phyloP scores from a whole-genome alignment of 352 stramenopile genomes.

The Hyphochytrium catenoides region DNA sequence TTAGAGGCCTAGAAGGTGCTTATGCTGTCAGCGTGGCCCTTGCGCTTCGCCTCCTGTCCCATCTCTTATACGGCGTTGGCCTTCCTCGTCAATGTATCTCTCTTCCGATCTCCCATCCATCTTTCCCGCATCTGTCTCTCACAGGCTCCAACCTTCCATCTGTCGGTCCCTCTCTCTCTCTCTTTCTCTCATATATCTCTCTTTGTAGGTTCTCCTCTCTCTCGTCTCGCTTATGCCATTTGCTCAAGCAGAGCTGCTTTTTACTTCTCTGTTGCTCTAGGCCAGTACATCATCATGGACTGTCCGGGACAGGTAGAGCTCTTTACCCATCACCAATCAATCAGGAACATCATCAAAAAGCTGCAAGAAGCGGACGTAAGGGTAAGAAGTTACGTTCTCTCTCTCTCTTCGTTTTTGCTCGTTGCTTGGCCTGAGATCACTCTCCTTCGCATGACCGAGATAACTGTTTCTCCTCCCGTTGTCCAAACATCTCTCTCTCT shows the following conservation, averaged over 20 bases:
- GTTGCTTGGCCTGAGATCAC: slow-evolving; percentile 1
- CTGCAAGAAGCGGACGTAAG: slow-evolving; percentile 66
- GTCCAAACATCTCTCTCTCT: no score
- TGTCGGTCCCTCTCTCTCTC: background rate
- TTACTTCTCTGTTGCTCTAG: no score
- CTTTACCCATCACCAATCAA: slow-evolving; percentile 93
- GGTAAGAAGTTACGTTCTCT: slow-evolving; percentile 20
- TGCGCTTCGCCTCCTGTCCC: no score
- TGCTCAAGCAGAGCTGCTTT: no score
- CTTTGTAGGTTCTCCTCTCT: no score
- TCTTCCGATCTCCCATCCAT: background rate
- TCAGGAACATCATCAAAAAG: slow-evolving; percentile 82
- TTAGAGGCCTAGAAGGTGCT: slow-evolving; percentile 24
- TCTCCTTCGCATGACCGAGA: background rate
- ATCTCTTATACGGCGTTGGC: no score
- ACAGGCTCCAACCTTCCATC: background rate
- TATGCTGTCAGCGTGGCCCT: background rate
- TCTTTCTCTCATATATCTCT: background rate
- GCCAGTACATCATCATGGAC: slow-evolving; percentile 95
- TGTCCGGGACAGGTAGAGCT: slow-evolving; percentile 97
- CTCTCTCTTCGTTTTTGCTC: background rate
- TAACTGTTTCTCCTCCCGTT: no score
- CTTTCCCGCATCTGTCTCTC: background rate
- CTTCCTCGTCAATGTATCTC: no score
- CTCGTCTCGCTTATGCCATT: no score